Base-by-base conservation (phyloP, 805 yeast species). In the Tetrapisispora namnaoensis region DNA sequence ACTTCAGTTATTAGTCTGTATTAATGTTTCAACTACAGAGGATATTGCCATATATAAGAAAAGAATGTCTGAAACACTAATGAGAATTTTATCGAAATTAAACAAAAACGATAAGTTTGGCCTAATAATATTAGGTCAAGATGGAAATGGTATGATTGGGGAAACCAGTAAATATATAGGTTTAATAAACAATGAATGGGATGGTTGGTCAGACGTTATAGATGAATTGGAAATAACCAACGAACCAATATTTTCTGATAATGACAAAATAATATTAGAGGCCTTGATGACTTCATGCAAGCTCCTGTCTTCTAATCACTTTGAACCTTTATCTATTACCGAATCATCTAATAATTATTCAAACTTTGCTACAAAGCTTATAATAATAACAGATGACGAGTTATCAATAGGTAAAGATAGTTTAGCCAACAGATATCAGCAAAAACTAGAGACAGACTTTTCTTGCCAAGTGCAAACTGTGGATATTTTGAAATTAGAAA, bases 161-260 rank as follows among this genome's bases (percentile, higher is more conserved):
- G 59, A 63, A 24, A 55, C 55, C 32, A 75, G 77, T 0, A 69
- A 76, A 1, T 77, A 71, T 52, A 62, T 74, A 39, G 82, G 82
- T 3, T 70, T 75, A 56, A 68, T 72, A 0, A 59, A 64, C 17
- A 60, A 69, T 14, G 53, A 54, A 4, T 78, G 81, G 81, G 61
- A 66, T 13, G 79, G 78, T 1, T 76, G 81, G 78, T 65, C 66
- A 34, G 70, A 69, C 4, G 55, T 76, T 21, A 55, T 75, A 22
- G 60, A 64, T n/a, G 71, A 66, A 10, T 49, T 76, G 9, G 55
- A 63, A 37, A 65, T 71, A 1, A 51, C 50, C 32, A 43, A 47
- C 10, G 46, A 53, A 13, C 43, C 51, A 8, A 42, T 58, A 8
- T 63, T 63, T 28, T 43, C 39, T 17, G 50, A 53, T 27, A 51